phyloP scores from a whole-genome alignment of 805 yeast genomes.

The Kazachstania psychrophila region DNA sequence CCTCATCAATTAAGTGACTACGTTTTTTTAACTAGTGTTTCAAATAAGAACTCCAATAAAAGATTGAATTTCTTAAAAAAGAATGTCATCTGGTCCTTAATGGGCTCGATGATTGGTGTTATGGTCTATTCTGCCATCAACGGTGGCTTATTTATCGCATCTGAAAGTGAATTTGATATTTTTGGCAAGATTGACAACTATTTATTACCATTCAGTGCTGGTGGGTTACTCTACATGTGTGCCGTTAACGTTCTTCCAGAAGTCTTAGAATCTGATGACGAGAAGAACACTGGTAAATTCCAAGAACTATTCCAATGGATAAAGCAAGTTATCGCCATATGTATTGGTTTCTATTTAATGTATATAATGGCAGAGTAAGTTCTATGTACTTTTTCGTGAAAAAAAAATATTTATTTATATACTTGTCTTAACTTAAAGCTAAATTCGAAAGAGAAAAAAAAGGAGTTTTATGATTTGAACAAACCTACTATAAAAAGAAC shows the following conservation, averaged over 20 bases:
- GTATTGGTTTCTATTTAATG: constrained; percentile 52
- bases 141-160: constrained; percentile 11
- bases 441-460: too few species aligned
- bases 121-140: constrained; percentile 53
- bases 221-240: constrained; percentile 66
- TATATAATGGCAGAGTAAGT: constrained; percentile 24
- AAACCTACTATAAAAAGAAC: too few species aligned
- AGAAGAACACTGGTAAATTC: constrained; percentile 23
- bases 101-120: constrained; percentile 60
- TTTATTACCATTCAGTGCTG: constrained; percentile 65
- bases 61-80: constrained; percentile 1
- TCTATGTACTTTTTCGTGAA: too few species aligned
- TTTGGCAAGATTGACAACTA: constrained; percentile 29
- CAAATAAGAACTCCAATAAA: neutral
- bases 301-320: constrained; percentile 35
- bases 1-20: constrained; percentile 81
- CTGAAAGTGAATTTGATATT: neutral
- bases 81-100: constrained; percentile 32
- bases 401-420: too few species aligned
- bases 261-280: constrained; percentile 32
- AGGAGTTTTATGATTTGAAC: neutral
- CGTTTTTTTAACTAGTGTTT: constrained; percentile 51
- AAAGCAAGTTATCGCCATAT: constrained; percentile 41
- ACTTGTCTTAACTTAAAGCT: too few species aligned
- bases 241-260: constrained; percentile 72